Conservation (phyloP, 768 basidiomycete genomes). For the Postia placenta region DNA sequence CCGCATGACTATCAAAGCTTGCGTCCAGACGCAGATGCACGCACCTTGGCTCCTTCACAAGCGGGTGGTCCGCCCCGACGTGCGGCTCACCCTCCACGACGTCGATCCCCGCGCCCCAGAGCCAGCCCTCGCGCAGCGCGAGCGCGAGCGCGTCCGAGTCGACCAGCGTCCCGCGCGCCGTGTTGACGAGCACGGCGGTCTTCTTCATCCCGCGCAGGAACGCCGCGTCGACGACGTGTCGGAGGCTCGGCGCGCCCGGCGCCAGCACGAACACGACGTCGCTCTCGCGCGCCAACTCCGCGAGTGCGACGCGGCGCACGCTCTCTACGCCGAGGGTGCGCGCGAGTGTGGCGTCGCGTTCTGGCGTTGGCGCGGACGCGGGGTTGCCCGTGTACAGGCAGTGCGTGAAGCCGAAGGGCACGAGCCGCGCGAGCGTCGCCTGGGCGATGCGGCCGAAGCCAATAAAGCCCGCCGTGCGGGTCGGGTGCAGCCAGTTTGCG, state of each 20-base stretch:
- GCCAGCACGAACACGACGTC: slow-evolving; percentile 85
- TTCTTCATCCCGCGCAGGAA: slow-evolving; percentile 85
- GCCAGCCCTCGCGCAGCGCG: slow-evolving; percentile 70
- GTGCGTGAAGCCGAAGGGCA: slow-evolving; percentile 76
- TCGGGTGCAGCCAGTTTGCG: slow-evolving; percentile 39
- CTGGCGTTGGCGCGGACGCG: slow-evolving; percentile 36
- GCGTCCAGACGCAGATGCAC: slow-evolving; percentile 11
- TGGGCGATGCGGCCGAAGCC: slow-evolving; percentile 96
- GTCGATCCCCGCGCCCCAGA: slow-evolving; percentile 91
- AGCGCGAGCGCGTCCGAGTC: slow-evolving; percentile 85
- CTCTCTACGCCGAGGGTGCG: slow-evolving; percentile 22
- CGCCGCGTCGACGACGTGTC: slow-evolving; percentile 61
- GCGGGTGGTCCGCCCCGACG: slow-evolving; percentile 64
- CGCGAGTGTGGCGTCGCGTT: slow-evolving; percentile 29
- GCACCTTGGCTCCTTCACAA: slow-evolving; percentile 74
- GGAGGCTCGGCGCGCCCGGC: slow-evolving; percentile 65
- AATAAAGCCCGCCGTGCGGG: slow-evolving; percentile 79
- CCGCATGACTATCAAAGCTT: background rate
- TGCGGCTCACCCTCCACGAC: slow-evolving; percentile 92
- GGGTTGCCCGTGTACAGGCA: slow-evolving; percentile 66
- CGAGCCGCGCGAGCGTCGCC: slow-evolving; percentile 69
- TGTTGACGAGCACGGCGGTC: slow-evolving; percentile 78
- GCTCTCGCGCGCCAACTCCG: slow-evolving; percentile 66
- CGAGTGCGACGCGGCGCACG: slow-evolving; percentile 54
- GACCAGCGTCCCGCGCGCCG: slow-evolving; percentile 79